Evolutionary conservation across 148 eudicot genomes (phyloP).

Genomic region (Fallopia convolvulus): DNA sequence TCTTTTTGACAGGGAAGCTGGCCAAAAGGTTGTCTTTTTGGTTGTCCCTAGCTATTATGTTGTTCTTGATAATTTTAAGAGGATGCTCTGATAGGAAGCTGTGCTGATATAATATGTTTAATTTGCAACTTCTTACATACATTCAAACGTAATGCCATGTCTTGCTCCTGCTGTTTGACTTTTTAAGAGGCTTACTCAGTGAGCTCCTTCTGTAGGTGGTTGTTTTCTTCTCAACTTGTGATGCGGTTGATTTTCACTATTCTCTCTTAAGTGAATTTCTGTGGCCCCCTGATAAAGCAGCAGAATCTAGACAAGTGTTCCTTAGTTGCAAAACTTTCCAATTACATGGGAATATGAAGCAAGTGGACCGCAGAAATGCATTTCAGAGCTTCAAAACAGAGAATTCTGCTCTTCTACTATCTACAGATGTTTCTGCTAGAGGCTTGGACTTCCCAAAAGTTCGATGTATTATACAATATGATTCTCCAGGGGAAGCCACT

Average conservation of each 20-base stretch:
- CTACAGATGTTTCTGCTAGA: slow-evolving; percentile 91
- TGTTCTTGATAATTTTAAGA: background rate
- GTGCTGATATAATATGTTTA: background rate
- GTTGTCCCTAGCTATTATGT: slow-evolving; percentile 6
- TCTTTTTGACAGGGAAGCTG: slow-evolving; percentile 60
- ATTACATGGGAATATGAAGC: slow-evolving; percentile 86
- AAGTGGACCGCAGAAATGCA: slow-evolving; percentile 72
- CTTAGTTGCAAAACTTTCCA: slow-evolving; percentile 58
- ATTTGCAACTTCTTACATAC: background rate
- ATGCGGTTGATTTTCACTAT: slow-evolving; percentile 90
- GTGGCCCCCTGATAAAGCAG: slow-evolving; percentile 29
- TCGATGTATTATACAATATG: slow-evolving; percentile 91
- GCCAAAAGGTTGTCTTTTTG: slow-evolving; percentile 59
- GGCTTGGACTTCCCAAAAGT: slow-evolving; percentile 95
- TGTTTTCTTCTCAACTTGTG: slow-evolving; percentile 93
- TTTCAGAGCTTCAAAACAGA: slow-evolving; percentile 71
- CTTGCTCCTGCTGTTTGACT: background rate
- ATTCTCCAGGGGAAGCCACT: slow-evolving; percentile 95
- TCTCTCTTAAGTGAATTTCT: slow-evolving; percentile 56
- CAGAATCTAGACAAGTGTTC: slow-evolving; percentile 37
- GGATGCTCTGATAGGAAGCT: background rate
- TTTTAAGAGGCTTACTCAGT: background rate
- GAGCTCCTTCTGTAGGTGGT: slow-evolving; percentile 44
- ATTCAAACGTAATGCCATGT: background rate
- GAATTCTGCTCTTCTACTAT: slow-evolving; percentile 83